Evolutionary conservation across 805 yeast genomes (phyloP), one percentile per base, ranked within the genome.

Genomic region (Pichia thaimueangensis): DNA sequence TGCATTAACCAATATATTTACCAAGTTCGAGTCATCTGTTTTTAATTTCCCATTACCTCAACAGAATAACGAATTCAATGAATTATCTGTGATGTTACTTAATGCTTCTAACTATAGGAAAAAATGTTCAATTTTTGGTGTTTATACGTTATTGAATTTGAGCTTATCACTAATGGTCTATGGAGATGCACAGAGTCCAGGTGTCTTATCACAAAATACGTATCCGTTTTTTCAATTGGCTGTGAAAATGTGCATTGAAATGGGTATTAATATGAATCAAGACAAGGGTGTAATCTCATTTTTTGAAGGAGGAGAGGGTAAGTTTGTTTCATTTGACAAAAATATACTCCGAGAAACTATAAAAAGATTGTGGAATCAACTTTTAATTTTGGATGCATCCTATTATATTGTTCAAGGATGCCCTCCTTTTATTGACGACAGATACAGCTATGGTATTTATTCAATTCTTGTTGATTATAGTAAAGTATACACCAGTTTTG

Each of bases 311-410:
- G n/a, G n/a, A n/a, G n/a, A n/a, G n/a, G n/a, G n/a, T n/a, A n/a
- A n/a, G n/a, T n/a, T n/a, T n/a, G n/a, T n/a, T n/a, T n/a, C n/a
- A n/a, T 45, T 42, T 35, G 35, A 39, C 10, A 44, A 39, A 16
- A 41, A 43, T 6, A 42, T 47, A 8, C 28, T 48, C 13, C 5
- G 16, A 2, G 33, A 23, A 3, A 35, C 39, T 17, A 15, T 38
- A 12, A 50, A 43, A 28, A 11, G 15, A 13, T 33, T 53, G n/a
- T 53, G 57, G 57, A 49, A 50, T 32, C 36, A 47, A 37, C 30
- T 53, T 20, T 27, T 45, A 15, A n/a, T 20, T 4, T 8, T 31
- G 5, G 57, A 53, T 40, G 36, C 50, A 2, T 16, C 17, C 8
- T 52, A 45, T 41, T 41, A 41, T 8, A 28, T 40, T 16, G n/a